Evolutionary conservation across 768 basidiomycete species (phyloP).

Genomic region (Naematelia encephala): DNA sequence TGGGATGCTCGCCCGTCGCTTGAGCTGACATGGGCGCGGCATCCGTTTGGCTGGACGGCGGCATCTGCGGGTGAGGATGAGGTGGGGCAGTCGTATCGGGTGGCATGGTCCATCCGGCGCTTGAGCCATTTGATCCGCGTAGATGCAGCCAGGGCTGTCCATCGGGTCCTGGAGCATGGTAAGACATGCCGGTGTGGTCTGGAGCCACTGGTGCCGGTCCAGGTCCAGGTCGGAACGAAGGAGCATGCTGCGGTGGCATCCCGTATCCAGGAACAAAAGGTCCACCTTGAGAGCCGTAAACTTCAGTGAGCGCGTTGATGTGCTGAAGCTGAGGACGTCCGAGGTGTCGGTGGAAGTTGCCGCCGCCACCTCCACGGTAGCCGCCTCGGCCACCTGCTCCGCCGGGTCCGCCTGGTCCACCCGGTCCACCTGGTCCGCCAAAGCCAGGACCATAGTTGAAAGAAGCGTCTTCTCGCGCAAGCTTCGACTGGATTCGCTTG

Average conservation of each 20-base stretch:
- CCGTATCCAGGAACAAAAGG: conserved; percentile 26
- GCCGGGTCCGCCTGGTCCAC: conserved; percentile 13
- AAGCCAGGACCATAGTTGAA: conserved; percentile 27
- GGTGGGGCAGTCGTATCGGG: conserved; percentile 1
- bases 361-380: conserved; percentile 20
- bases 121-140: conserved; percentile 16
- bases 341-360: conserved; percentile 41
- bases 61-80: conserved; percentile 2
- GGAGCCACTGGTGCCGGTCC: conserved; percentile 23
- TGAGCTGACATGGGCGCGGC: not conserved
- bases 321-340: conserved; percentile 50
- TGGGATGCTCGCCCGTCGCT: not conserved
- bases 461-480: conserved; percentile 82
- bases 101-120: conserved; percentile 2
- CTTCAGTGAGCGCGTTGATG: conserved; percentile 51
- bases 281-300: conserved; percentile 44
- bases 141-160: conserved; percentile 44
- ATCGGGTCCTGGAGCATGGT: conserved; percentile 45
- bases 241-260: conserved; percentile 8
- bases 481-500: conserved; percentile 97
- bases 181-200: conserved; percentile 38
- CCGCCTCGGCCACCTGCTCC: conserved; percentile 20
- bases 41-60: not conserved
- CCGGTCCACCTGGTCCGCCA: conserved; percentile 11
- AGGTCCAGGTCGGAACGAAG: not conserved